Conservation (phyloP, 1,284 basidiomycete genomes). For the Porogramme epimiltina region DNA sequence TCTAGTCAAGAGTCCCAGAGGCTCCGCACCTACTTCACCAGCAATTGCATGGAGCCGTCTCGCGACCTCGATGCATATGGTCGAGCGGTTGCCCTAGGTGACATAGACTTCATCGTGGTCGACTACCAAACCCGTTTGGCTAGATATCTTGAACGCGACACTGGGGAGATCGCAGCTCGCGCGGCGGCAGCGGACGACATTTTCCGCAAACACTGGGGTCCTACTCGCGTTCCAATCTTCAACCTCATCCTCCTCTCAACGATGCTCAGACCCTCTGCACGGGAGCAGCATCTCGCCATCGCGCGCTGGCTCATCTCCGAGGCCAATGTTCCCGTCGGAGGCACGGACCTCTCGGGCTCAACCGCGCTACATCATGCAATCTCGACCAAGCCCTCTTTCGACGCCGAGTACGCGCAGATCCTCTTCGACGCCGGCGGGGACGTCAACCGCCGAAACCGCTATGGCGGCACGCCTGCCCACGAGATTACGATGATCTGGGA, state of each 20-base stretch:
- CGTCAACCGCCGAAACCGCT: slow-evolving; percentile 41
- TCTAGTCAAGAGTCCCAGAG: slow-evolving; percentile 41
- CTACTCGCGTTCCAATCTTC: slow-evolving; percentile 40
- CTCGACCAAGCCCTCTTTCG: slow-evolving; percentile 42
- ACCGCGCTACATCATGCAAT: slow-evolving; percentile 42
- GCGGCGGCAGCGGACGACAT: slow-evolving; percentile 32
- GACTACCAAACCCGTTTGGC: slow-evolving; percentile 31
- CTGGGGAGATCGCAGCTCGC: slow-evolving; percentile 18
- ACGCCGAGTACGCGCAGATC: slow-evolving; percentile 43
- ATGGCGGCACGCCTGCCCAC: slow-evolving; percentile 41
- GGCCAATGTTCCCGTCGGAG: slow-evolving; percentile 40
- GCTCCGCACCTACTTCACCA: slow-evolving; percentile 38
- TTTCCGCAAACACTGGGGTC: slow-evolving; percentile 39
- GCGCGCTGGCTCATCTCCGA: slow-evolving; percentile 37
- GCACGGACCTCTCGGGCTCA: slow-evolving; percentile 41
- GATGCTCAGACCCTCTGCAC: slow-evolving; percentile 26
- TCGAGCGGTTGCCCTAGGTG: slow-evolving; percentile 27
- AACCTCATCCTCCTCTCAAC: slow-evolving; percentile 37
- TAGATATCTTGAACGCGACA: neutral
- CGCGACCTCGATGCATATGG: slow-evolving; percentile 40
- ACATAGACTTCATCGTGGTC: slow-evolving; percentile 30
- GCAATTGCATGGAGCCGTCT: slow-evolving; percentile 34
- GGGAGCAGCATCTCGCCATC: slow-evolving; percentile 30
- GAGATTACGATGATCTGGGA: slow-evolving; percentile 40
- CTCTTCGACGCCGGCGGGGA: slow-evolving; percentile 42